Base-by-base conservation (phyloP, 495 filamentous ascomycete genomes). In the Pseudevernia furfuracea region DNA sequence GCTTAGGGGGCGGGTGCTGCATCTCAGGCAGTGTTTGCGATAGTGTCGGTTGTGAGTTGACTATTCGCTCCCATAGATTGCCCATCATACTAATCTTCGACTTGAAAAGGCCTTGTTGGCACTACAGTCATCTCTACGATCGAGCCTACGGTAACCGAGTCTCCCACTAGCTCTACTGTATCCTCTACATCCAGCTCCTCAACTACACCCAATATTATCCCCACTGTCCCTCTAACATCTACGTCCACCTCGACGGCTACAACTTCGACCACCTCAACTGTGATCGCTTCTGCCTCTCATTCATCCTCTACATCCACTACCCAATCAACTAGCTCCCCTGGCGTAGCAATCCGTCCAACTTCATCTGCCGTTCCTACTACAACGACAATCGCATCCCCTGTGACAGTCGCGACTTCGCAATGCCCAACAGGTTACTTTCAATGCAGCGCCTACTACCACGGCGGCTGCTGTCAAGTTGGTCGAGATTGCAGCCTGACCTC, bases 1-100 rank as follows among this genome's bases (percentile, higher is more conserved):
- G 79, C 38, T 67, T 87, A 21, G 92, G 92, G 6, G 92, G 92
- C 1, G 93, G 92, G 1, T 97, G 93, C 69, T 97, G 93, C 72
- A 87, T 95, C 56, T 80, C 87, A 1, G 89, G 88, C 1, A 96
- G 87, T 71, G 80, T 81, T 3, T 97, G 93, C 73, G 81, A 85
- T n/a, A 81, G 82, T 34, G 80, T 88, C 43, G 94, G 93, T 25
- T 97, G 93, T 91, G 71, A 83, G 85, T 82, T 60, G 14, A 6
- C 57, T 30, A 37, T 60, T 36, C 48, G 17, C 32, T 52, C 52
- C 11, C 36, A 57, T 21, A 60, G 0, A 55, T 19, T 21, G 41
- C 25, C 46, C 43, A 46, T 48, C 4, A 66, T 52, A 52, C 61
- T 70, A 59, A 68, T 12, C 36, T 12, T 36, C 49, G 58, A 58